phyloP scores from a whole-genome alignment of 202 grass and related monocot genomes.

The Setaria viridis region DNA sequence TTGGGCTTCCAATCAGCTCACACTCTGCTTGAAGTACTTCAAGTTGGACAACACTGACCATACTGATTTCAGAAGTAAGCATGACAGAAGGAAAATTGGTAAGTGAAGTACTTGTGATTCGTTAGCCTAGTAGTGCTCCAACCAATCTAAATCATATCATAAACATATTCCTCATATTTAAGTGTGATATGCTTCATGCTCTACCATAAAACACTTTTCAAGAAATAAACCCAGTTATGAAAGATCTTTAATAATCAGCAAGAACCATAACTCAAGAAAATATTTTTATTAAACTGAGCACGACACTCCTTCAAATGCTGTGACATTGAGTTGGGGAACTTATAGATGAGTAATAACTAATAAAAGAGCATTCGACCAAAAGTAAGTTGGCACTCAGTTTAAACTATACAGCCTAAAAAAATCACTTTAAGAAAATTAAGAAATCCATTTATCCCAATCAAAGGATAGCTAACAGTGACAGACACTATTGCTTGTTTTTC shows the following conservation, averaged over 20 bases:
- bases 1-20: slow-evolving; percentile 57
- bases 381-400: background rate
- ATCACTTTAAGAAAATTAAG: no score
- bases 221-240: background rate
- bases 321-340: background rate
- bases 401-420: background rate
- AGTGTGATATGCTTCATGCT: background rate
- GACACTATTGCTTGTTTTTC: no score
- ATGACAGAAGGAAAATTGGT: background rate
- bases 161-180: background rate
- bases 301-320: background rate
- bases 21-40: slow-evolving; percentile 48
- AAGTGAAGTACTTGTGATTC: background rate
- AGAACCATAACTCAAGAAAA: no score
- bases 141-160: background rate
- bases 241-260: background rate
- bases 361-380: background rate
- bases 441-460: no score
- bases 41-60: slow-evolving; percentile 56
- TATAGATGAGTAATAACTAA: background rate
- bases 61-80: slow-evolving; percentile 44
- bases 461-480: no score
- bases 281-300: background rate
- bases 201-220: background rate
- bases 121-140: background rate